Base-by-base conservation (phyloP, 495 filamentous ascomycete genomes). In the Acidomyces sp. region DNA sequence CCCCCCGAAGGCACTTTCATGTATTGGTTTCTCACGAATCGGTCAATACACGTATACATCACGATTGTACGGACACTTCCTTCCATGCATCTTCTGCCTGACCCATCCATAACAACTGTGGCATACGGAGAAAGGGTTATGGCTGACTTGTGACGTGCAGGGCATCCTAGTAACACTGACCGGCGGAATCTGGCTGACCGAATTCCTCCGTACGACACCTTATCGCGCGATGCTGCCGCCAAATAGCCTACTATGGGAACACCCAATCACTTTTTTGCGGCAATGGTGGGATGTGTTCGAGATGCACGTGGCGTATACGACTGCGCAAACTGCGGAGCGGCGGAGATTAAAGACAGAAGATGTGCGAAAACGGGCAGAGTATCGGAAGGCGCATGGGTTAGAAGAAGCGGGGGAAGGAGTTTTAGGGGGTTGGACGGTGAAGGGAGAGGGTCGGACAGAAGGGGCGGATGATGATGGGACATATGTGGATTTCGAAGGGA, bases 311-410 rank as follows among this genome's bases (percentile, higher is more conserved):
- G 68, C 70, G 41, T 72, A 78, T 56, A 69, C 63, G 17, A 71
- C 76, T 3, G 68, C 69, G 46, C 56, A 72, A 43, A 75, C 77
- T 25, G 65, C 68, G 18, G 80, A 82, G 59, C 72, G 72, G 63
- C 68, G 85, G 27, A 63, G 69, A 40, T 65, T 66, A 44, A 70
- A 72, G 23, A 61, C 79, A 42, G 82, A 90, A 27, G 86, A 95
- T 63, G 77, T 82, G 25, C 64, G 72, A 56, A 90, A 92, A 72
- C 66, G 86, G 46, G 64, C 64, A 30, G 70, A 77, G 59, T 95
- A 81, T 59, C 75, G 82, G 34, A 72, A 79, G 63, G 84, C 82
- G 37, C 84, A 93, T 69, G 85, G 84, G 6, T 20, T 88, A 52
- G 76, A 79, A 48, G 23, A 46, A 11, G 62, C 71, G 46, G 59